A percentile compares a stretch with the other conserved stretches of the same genome.
These are phyloP conservation scores for Panaeolus cyanescens DNA, from an alignment of 768 basidiomycete genomes.

Conservation along the genomic window DNA sequence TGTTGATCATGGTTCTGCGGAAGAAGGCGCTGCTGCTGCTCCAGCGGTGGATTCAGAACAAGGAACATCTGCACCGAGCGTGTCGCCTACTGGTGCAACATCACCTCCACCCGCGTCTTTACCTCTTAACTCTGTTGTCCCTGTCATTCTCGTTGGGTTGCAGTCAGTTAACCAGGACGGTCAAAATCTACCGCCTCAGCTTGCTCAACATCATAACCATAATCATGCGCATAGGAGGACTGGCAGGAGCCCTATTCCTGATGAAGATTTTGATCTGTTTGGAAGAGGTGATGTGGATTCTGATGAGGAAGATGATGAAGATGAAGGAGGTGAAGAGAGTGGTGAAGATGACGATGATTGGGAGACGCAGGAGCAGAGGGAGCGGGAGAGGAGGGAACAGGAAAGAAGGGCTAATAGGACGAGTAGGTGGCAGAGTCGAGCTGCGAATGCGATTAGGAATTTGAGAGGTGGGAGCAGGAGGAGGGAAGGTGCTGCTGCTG, in stretches of 20 bases:
- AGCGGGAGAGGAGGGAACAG: slow-evolving; percentile 10
- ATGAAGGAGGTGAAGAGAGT: not conserved
- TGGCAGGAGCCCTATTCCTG: not conserved
- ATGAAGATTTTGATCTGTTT: slow-evolving; percentile 22
- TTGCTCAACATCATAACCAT: not conserved
- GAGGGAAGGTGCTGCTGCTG: slow-evolving; percentile 5
- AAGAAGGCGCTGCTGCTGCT: not conserved
- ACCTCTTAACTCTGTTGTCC: slow-evolving; percentile 56
- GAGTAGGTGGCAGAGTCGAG: slow-evolving; percentile 59
- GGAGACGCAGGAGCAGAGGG: not conserved
- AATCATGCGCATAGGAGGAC: not conserved
- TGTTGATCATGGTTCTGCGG: not conserved
- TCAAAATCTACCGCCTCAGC: slow-evolving; percentile 25
- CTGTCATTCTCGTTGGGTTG: slow-evolving; percentile 82
- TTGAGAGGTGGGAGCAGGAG: slow-evolving; percentile 42
- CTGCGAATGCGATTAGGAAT: slow-evolving; percentile 62
- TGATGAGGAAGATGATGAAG: slow-evolving; percentile 10
- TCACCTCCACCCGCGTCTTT: slow-evolving; percentile 12
- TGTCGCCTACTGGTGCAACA: slow-evolving; percentile 5
- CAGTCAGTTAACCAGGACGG: slow-evolving; percentile 67
- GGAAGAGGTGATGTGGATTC: slow-evolving; percentile 9
- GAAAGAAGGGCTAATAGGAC: slow-evolving; percentile 16
- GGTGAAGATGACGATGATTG: slow-evolving; percentile 9
- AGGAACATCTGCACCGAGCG: not conserved
- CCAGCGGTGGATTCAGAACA: not conserved